Evolutionary conservation across 1,284 basidiomycete genomes (phyloP).

Genomic region (Pascua sp.): DNA sequence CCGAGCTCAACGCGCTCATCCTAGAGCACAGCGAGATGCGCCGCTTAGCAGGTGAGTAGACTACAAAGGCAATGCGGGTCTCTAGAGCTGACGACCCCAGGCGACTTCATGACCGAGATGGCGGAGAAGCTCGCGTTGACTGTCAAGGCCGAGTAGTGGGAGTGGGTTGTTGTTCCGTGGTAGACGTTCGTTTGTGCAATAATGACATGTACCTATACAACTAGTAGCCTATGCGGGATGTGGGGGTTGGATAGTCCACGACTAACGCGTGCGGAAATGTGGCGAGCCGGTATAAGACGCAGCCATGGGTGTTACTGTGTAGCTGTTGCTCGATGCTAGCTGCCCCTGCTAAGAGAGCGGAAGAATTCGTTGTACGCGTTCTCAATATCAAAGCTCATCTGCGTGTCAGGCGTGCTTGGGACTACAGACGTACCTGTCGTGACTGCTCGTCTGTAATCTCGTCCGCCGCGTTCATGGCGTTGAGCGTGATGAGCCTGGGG

Average conservation of each 20-base stretch:
- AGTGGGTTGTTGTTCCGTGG: too few species aligned
- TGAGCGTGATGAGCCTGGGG: constrained; percentile 88
- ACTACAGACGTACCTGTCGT: constrained; percentile 64
- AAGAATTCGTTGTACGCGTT: constrained; percentile 96
- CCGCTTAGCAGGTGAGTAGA: constrained; percentile 66
- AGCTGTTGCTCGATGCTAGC: background rate
- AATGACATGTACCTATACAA: background rate
- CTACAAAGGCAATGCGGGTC: background rate
- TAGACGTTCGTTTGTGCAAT: too few species aligned
- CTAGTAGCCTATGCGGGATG: background rate
- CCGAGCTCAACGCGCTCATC: constrained; percentile 69
- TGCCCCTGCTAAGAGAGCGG: constrained; percentile 59
- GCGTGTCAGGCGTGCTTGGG: background rate
- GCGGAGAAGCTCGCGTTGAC: constrained; percentile 32
- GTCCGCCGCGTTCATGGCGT: constrained; percentile 94
- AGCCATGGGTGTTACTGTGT: too few species aligned
- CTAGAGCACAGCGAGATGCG: constrained; percentile 74
- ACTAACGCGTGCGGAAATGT: too few species aligned
- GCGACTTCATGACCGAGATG: constrained; percentile 47
- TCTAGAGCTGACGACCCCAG: constrained; percentile 20
- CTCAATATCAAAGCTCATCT: constrained; percentile 95
- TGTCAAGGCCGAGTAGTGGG: too few species aligned
- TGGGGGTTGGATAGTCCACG: too few species aligned
- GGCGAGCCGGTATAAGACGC: too few species aligned
- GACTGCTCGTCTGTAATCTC: constrained; percentile 95